These are phyloP conservation scores for Penicillium chermesinum DNA, from an alignment of 495 filamentous ascomycete species.

Conservation along the genomic window DNA sequence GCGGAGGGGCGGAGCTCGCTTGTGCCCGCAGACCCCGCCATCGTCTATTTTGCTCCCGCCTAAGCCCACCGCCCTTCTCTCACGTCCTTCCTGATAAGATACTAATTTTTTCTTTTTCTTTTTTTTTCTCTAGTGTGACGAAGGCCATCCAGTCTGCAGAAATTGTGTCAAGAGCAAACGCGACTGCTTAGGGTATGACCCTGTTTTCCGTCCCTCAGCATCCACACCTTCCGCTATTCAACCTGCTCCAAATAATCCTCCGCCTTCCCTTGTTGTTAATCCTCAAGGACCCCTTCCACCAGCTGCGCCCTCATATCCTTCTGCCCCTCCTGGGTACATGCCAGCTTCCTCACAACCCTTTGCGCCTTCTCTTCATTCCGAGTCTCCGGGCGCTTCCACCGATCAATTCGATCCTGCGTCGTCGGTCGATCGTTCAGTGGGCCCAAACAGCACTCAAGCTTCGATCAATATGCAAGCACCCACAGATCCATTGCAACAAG, in stretches of 20 bases:
- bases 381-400: conserved; percentile 43
- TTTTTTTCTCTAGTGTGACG: conserved; percentile 69
- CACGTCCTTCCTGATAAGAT: conserved; percentile 9
- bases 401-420: conserved; percentile 58
- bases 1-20: conserved; percentile 45
- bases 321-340: conserved; percentile 54
- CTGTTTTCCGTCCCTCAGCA: conserved; percentile 88
- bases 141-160: conserved; percentile 87
- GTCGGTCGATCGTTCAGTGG: conserved; percentile 73
- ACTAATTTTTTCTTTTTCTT: conserved; percentile 15
- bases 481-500: conserved; percentile 18
- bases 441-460: conserved; percentile 28
- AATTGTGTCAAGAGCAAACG: conserved; percentile 98
- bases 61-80: conserved; percentile 18
- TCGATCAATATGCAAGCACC: conserved; percentile 37
- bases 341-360: conserved; percentile 59
- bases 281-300: conserved; percentile 37
- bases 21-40: conserved; percentile 44
- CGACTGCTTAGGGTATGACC: conserved; percentile 96
- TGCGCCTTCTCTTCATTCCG: conserved; percentile 41
- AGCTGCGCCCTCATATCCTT: conserved; percentile 33
- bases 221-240: conserved; percentile 69
- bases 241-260: conserved; percentile 59
- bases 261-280: conserved; percentile 44
- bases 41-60: conserved; percentile 25